Evolutionary conservation across 495 filamentous ascomycete genomes (phyloP).

Genomic region (Penicillium simplicissimum): DNA sequence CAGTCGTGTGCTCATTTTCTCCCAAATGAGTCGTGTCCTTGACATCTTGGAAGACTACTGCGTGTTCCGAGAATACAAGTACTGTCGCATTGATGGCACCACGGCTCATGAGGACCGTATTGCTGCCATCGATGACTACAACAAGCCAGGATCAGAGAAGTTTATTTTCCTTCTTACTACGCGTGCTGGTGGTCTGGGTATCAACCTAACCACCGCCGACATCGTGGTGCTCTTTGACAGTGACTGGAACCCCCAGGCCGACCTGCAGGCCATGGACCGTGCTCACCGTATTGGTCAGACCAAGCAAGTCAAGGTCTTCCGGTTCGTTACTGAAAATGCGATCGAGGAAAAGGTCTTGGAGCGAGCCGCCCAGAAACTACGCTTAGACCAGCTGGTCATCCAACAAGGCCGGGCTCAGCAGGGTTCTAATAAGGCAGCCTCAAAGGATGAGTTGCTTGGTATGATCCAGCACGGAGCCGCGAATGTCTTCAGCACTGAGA

Average conservation of each 20-base stretch:
- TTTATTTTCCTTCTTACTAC: constrained; percentile 98
- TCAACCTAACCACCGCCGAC: constrained; percentile 94
- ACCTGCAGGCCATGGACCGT: constrained; percentile 98
- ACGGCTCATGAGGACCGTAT: constrained; percentile 99
- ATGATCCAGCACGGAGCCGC: constrained; percentile 99
- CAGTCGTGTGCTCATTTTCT: constrained; percentile 95
- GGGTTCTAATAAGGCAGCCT: constrained; percentile 80
- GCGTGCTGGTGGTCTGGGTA: constrained; percentile 93
- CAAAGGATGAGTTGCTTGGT: constrained; percentile 91
- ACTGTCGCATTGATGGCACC: constrained; percentile 96
- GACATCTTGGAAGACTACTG: constrained; percentile 99
- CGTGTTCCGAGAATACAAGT: constrained; percentile 89
- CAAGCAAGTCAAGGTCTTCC: constrained; percentile 94
- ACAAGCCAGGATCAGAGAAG: constrained; percentile 91
- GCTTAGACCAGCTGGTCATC: constrained; percentile 98
- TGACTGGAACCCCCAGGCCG: constrained; percentile 99
- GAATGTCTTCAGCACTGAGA: constrained; percentile 77
- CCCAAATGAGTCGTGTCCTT: constrained; percentile 96
- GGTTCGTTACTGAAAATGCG: constrained; percentile 95
- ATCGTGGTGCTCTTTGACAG: constrained; percentile 98
- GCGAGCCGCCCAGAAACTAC: constrained; percentile 94
- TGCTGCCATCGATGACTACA: constrained; percentile 97
- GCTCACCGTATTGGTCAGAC: constrained; percentile 98
- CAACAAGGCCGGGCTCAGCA: constrained; percentile 97
- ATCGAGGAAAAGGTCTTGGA: constrained; percentile 99